Evolutionary conservation across 2,329 filamentous ascomycete genomes (phyloP).

Genomic region (Monosporascus sp.): DNA sequence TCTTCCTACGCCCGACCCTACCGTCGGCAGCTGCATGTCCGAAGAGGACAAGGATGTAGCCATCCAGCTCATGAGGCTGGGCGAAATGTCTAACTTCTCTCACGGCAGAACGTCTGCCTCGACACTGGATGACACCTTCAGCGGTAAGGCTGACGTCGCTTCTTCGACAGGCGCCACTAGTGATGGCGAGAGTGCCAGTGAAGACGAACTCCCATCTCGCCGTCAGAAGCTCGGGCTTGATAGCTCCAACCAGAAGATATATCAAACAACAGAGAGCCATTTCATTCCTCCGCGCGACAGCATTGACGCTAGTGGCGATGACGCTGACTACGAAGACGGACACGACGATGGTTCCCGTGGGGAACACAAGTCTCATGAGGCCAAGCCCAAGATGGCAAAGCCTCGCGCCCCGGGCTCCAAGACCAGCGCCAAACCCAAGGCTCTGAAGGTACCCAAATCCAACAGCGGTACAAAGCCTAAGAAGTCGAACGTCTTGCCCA

Average conservation of each 20-base stretch:
- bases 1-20: slow-evolving; percentile 92
- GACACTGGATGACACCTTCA: slow-evolving; percentile 88
- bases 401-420: slow-evolving; percentile 32
- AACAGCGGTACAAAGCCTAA: slow-evolving; percentile 46
- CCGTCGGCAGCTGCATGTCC: slow-evolving; percentile 91
- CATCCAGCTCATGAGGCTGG: slow-evolving; percentile 91
- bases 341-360: slow-evolving; percentile 32
- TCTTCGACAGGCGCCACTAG: slow-evolving; percentile 84
- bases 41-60: slow-evolving; percentile 93
- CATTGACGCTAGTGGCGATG: slow-evolving; percentile 51
- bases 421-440: slow-evolving; percentile 37
- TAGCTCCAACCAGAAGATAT: slow-evolving; percentile 40
- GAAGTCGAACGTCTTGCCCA: slow-evolving; percentile 37
- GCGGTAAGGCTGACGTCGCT: slow-evolving; percentile 77
- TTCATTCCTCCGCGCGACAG: slow-evolving; percentile 39
- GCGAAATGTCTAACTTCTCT: slow-evolving; percentile 88
- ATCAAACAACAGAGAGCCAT: slow-evolving; percentile 47
- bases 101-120: slow-evolving; percentile 91
- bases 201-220: slow-evolving; percentile 55
- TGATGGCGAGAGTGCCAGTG: slow-evolving; percentile 66
- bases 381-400: slow-evolving; percentile 38
- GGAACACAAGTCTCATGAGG: slow-evolving; percentile 35
- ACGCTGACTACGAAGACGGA: slow-evolving; percentile 47
- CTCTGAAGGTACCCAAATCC: slow-evolving; percentile 33
- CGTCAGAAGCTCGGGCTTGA: slow-evolving; percentile 49